phyloP scores from a whole-genome alignment of 345 rosid species.

The Gossypium ekmanianum region DNA sequence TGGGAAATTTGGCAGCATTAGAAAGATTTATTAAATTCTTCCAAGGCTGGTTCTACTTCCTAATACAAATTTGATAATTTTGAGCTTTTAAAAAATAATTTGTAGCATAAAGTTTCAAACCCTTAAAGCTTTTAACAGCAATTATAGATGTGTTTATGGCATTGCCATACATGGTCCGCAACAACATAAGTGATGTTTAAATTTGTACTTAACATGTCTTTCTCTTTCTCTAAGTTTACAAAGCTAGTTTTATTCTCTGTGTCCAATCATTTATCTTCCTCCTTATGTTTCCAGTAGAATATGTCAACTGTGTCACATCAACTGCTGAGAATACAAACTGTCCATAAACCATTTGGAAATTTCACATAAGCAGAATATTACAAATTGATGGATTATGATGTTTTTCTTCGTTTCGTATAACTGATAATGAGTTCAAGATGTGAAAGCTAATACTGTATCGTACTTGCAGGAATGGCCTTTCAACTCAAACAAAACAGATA shows the following conservation, averaged over 20 bases:
- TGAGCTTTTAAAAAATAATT: neutral
- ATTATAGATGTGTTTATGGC: neutral
- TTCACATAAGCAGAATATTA: neutral
- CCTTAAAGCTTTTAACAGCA: neutral
- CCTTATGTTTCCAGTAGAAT: neutral
- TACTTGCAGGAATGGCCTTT: conserved; percentile 54
- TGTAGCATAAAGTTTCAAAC: neutral
- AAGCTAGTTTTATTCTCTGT: neutral
- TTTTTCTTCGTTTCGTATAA: neutral
- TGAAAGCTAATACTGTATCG: conserved; percentile 1
- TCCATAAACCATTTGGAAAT: neutral
- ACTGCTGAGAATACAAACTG: neutral
- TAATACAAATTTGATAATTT: neutral
- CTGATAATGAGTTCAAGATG: neutral
- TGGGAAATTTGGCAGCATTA: neutral
- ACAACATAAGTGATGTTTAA: neutral
- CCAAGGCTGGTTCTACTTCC: too few species aligned
- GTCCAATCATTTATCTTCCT: neutral
- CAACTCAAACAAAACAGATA: conserved; percentile 58
- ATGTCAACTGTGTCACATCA: neutral
- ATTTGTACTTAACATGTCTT: neutral
- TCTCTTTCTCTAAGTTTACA: neutral
- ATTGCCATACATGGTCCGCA: neutral
- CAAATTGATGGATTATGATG: neutral
- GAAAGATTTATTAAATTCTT: neutral